Percentiles rank a stretch among this genome's conserved stretches.
Evolutionary conservation across 2,329 filamentous ascomycete species (phyloP).

Genomic region (Cladobotryum protrusum): DNA sequence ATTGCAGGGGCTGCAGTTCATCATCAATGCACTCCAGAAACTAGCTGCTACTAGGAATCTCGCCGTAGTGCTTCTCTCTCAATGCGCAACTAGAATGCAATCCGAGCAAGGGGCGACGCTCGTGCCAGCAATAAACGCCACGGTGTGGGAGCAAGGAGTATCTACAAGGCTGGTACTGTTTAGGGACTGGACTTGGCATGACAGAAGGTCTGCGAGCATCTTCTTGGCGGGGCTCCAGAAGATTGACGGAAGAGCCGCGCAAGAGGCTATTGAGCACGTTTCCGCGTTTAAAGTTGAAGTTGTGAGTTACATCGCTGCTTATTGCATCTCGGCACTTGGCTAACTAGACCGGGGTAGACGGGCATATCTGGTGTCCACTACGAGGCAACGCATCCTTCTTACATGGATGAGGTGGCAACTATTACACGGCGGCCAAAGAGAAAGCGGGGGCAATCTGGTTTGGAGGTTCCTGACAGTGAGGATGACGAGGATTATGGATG

Average conservation of each 20-base stretch:
- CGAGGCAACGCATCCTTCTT: slow-evolving; percentile 31
- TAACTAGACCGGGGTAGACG: slow-evolving; percentile 29
- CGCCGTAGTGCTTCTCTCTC: slow-evolving; percentile 69
- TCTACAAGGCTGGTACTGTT: slow-evolving; percentile 71
- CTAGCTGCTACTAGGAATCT: slow-evolving; percentile 67
- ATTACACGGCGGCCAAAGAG: slow-evolving; percentile 47
- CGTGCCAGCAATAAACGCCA: slow-evolving; percentile 66
- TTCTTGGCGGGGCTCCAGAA: slow-evolving; percentile 62
- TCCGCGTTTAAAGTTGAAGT: slow-evolving; percentile 44
- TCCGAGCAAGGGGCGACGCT: slow-evolving; percentile 60
- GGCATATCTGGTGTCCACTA: slow-evolving; percentile 38
- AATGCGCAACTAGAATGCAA: slow-evolving; percentile 77
- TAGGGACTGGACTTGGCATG: slow-evolving; percentile 61
- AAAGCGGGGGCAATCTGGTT: slow-evolving; percentile 53
- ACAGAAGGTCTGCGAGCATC: slow-evolving; percentile 40
- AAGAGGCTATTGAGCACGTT: slow-evolving; percentile 35
- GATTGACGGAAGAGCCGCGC: slow-evolving; percentile 45
- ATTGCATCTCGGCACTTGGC: slow-evolving; percentile 13
- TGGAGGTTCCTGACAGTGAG: slow-evolving; percentile 56
- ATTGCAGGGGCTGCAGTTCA: slow-evolving; percentile 49
- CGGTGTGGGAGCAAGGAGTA: slow-evolving; percentile 74
- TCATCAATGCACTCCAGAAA: slow-evolving; percentile 67
- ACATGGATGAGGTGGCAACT: slow-evolving; percentile 26
- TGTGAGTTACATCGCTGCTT: slow-evolving; percentile 29
- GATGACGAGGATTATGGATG: slow-evolving; percentile 68